Evolutionary conservation across 2,329 filamentous ascomycete species (phyloP).

Genomic region (Balansia obtecta): DNA sequence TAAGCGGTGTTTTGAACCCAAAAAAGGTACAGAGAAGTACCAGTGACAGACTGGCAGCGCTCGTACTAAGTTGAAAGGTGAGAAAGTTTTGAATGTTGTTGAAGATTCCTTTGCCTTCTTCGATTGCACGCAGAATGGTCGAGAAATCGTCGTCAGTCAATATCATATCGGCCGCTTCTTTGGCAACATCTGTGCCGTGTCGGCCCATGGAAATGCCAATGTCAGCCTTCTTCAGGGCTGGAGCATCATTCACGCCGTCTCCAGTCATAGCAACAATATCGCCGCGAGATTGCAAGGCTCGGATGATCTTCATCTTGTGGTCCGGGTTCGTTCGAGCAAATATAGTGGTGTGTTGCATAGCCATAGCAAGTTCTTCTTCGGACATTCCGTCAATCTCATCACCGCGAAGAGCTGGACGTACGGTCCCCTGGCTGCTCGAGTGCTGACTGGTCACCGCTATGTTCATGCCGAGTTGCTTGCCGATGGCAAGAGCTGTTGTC

Average conservation of each 20-base stretch:
- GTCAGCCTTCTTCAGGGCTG: slow-evolving; percentile 90
- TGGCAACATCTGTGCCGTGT: slow-evolving; percentile 91
- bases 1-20: slow-evolving; percentile 89
- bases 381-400: slow-evolving; percentile 92
- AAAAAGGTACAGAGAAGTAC: slow-evolving; percentile 87
- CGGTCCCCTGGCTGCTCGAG: slow-evolving; percentile 40
- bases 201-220: slow-evolving; percentile 97
- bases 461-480: slow-evolving; percentile 87
- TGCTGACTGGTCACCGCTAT: slow-evolving; percentile 45
- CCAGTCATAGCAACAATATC: slow-evolving; percentile 99
- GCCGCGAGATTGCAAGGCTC: slow-evolving; percentile 78
- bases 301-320: slow-evolving; percentile 95
- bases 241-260: slow-evolving; percentile 95
- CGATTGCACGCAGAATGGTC: slow-evolving; percentile 86
- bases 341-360: slow-evolving; percentile 80
- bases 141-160: slow-evolving; percentile 82
- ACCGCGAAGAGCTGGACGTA: slow-evolving; percentile 67
- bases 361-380: slow-evolving; percentile 68
- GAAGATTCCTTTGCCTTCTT: slow-evolving; percentile 98
- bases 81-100: slow-evolving; percentile 99
- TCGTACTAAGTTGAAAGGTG: slow-evolving; percentile 95
- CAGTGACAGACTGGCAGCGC: slow-evolving; percentile 80
- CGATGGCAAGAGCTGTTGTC: slow-evolving; percentile 87
- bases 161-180: slow-evolving; percentile 92
- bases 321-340: slow-evolving; percentile 95